Percentiles rank a stretch among this genome's conserved stretches.
These are phyloP conservation scores for Cutaneotrichosporon dermatis DNA, from an alignment of 1,284 basidiomycete species.

Conservation along the genomic window DNA sequence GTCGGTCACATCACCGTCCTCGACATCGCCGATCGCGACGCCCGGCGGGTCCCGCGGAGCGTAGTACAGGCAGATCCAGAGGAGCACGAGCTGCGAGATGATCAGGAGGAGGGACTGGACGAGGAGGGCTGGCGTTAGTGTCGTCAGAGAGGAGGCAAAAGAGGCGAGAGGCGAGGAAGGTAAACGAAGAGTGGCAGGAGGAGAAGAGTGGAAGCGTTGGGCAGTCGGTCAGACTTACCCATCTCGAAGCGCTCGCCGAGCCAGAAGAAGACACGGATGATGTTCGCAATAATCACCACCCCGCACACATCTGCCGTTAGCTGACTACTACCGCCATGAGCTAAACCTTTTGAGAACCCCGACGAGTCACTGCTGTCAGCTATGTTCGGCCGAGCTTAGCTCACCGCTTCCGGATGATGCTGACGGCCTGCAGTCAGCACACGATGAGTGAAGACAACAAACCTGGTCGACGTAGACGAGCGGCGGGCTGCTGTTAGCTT, in stretches of 20 bases:
- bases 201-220: no score
- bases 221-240: conserved; percentile 24
- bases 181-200: no score
- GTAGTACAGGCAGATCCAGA: conserved; percentile 53
- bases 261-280: conserved; percentile 52
- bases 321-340: neutral
- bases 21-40: neutral
- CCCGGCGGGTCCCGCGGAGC: conserved; percentile 20
- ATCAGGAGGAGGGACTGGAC: conserved; percentile 52
- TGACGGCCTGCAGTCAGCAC: conserved; percentile 39
- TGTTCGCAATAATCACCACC: conserved; percentile 48
- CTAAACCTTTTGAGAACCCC: conserved; percentile 45
- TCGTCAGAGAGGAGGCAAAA: no score
- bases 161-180: no score
- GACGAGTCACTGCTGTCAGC: conserved; percentile 43
- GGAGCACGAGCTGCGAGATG: conserved; percentile 50
- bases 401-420: conserved; percentile 51
- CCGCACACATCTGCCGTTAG: conserved; percentile 39
- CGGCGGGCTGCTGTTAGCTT: conserved; percentile 43
- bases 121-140: conserved; percentile 46
- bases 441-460: conserved; percentile 21
- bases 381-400: conserved; percentile 7
- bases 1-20: conserved; percentile 3
- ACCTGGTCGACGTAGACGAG: conserved; percentile 51
- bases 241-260: conserved; percentile 53